These are phyloP conservation scores for Pontederia paniculata DNA, from an alignment of 176 grass and related monocot genomes.

Conservation along the genomic window DNA sequence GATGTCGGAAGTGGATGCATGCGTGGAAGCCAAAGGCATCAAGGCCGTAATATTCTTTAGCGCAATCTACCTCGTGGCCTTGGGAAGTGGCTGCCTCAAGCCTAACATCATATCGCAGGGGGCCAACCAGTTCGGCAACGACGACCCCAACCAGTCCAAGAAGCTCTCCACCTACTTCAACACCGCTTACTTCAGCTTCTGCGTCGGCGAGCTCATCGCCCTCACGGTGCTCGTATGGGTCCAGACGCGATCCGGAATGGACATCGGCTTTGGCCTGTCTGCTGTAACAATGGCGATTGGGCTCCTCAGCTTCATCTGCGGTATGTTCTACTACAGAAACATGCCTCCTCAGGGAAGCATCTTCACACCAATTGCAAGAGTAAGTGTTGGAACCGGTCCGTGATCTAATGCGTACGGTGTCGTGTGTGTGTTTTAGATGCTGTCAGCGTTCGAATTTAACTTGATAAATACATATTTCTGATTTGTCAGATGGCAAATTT, in stretches of 20 bases:
- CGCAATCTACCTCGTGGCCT: slow-evolving; percentile 18
- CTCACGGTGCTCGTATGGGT: slow-evolving; percentile 13
- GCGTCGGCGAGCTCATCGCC: slow-evolving; percentile 14
- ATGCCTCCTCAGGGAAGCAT: slow-evolving; percentile 15
- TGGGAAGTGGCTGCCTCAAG: slow-evolving; percentile 18
- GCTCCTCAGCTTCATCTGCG: slow-evolving; percentile 14
- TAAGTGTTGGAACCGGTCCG: too few species aligned
- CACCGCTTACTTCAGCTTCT: slow-evolving; percentile 20
- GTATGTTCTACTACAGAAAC: slow-evolving; percentile 16
- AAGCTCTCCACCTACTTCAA: slow-evolving; percentile 23
- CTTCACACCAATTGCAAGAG: slow-evolving; percentile 8
- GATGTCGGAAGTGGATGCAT: slow-evolving; percentile 6
- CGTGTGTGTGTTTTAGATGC: too few species aligned
- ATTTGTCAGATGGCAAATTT: not conserved
- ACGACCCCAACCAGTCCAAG: slow-evolving; percentile 15
- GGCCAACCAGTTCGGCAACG: slow-evolving; percentile 12
- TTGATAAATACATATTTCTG: not conserved
- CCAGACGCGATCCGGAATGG: slow-evolving; percentile 17
- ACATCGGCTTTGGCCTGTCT: slow-evolving; percentile 11
- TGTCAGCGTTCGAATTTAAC: too few species aligned
- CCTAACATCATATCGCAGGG: slow-evolving; percentile 19
- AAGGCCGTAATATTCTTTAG: slow-evolving; percentile 1
- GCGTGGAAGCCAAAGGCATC: slow-evolving; percentile 8
- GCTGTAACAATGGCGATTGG: slow-evolving; percentile 4
- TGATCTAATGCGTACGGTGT: too few species aligned